phyloP scores from a whole-genome alignment of 2,329 filamentous ascomycete genomes.

The Aspergillus novofumigatus region DNA sequence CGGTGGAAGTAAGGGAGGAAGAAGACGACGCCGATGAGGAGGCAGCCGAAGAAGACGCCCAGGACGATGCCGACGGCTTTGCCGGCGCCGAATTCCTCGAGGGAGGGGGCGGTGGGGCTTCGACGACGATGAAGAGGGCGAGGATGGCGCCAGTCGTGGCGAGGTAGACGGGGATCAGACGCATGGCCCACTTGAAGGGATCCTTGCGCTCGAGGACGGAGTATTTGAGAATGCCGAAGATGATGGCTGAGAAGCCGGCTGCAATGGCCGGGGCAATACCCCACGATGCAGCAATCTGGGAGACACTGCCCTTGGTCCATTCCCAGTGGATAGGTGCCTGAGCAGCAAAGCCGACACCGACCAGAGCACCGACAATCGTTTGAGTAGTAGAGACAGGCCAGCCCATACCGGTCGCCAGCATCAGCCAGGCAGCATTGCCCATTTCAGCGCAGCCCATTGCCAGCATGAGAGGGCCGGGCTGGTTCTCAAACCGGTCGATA shows the following conservation, averaged over 20 bases:
- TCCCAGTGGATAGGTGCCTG: constrained; percentile 21
- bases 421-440: constrained; percentile 37
- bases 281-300: constrained; percentile 48
- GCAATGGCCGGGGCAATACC: constrained; percentile 49
- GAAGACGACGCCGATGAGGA: constrained; percentile 20
- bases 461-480: constrained; percentile 36
- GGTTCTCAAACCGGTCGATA: constrained; percentile 33
- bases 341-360: constrained; percentile 25
- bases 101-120: constrained; percentile 20
- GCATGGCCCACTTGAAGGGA: constrained; percentile 48
- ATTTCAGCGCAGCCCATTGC: constrained; percentile 35
- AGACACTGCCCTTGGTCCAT: constrained; percentile 44
- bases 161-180: constrained; percentile 48
- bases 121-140: constrained; percentile 56
- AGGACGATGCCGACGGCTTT: constrained; percentile 23
- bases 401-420: constrained; percentile 32
- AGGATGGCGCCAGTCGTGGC: constrained; percentile 47
- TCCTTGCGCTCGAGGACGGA: constrained; percentile 48
- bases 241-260: constrained; percentile 45
- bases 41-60: constrained; percentile 24
- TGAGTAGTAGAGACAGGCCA: constrained; percentile 43
- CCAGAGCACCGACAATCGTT: constrained; percentile 36
- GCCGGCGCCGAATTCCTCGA: constrained; percentile 24
- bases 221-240: constrained; percentile 50
- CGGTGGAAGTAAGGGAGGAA: constrained; percentile 26